phyloP scores from a whole-genome alignment of 1,139 yeast genomes.

The Kodamaea derodonti region DNA sequence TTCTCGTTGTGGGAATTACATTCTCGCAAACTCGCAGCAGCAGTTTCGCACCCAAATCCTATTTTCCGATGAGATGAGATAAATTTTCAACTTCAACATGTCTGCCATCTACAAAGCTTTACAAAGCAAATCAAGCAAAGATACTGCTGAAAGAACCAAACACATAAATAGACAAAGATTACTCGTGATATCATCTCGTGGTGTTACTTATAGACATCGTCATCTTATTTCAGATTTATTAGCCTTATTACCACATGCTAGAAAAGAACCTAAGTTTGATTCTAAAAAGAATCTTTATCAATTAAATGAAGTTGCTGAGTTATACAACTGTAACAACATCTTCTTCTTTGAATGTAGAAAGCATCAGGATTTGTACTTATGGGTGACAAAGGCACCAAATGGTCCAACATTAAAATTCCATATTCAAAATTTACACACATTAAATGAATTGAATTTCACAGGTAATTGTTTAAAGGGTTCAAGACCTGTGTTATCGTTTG shows the following conservation, averaged over 20 bases:
- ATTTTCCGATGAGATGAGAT: constrained; percentile 16
- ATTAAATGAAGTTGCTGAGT: constrained; percentile 91
- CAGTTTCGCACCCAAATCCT: too few species aligned
- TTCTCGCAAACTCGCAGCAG: too few species aligned
- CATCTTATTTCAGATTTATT: constrained; percentile 83
- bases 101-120: constrained; percentile 69
- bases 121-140: constrained; percentile 46
- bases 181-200: constrained; percentile 87
- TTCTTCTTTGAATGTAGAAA: constrained; percentile 94
- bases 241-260: constrained; percentile 84
- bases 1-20: too few species aligned
- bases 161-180: constrained; percentile 78
- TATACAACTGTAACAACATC: constrained; percentile 94
- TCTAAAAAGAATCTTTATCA: constrained; percentile 85
- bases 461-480: constrained; percentile 96
- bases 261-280: constrained; percentile 95
- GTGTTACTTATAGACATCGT: constrained; percentile 92
- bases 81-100: constrained; percentile 29
- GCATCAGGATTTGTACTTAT: constrained; percentile 90
- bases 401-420: constrained; percentile 96
- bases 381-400: constrained; percentile 95
- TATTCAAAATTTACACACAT: constrained; percentile 90
- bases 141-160: constrained; percentile 44
- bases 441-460: constrained; percentile 92
- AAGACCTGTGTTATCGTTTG: constrained; percentile 92